Conservation (phyloP, 2,329 filamentous ascomycete species). For the Nothophoma quercina region DNA sequence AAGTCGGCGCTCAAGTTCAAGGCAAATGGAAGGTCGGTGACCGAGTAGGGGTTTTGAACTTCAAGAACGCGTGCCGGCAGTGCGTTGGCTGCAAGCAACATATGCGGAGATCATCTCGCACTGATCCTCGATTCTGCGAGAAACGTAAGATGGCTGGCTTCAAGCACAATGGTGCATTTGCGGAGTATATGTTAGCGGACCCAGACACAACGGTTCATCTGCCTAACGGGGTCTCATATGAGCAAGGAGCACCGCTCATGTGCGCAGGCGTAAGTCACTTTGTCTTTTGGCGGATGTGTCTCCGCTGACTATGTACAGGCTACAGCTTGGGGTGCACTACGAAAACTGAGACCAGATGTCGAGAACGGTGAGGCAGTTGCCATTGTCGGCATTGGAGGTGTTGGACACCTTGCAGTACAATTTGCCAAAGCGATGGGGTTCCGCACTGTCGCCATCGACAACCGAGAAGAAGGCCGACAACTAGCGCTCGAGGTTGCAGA, state of each 20-base stretch:
- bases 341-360: slow-evolving; percentile 29
- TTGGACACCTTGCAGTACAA: slow-evolving; percentile 80
- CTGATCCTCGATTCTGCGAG: slow-evolving; percentile 41
- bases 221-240: slow-evolving; percentile 29
- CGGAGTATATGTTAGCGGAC: slow-evolving; percentile 45
- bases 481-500: slow-evolving; percentile 26
- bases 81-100: slow-evolving; percentile 32
- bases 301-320: slow-evolving; percentile 18
- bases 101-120: slow-evolving; percentile 12
- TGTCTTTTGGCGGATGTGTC: not conserved
- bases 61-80: slow-evolving; percentile 34
- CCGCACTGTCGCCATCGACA: slow-evolving; percentile 34
- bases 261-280: slow-evolving; percentile 41
- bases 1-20: slow-evolving; percentile 34
- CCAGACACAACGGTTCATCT: slow-evolving; percentile 36
- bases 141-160: slow-evolving; percentile 39
- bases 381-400: slow-evolving; percentile 81
- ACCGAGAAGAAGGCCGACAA: slow-evolving; percentile 31
- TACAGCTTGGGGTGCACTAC: slow-evolving; percentile 37
- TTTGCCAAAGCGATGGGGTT: slow-evolving; percentile 58
- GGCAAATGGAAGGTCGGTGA: slow-evolving; percentile 39
- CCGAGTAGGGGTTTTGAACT: slow-evolving; percentile 40
- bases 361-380: slow-evolving; percentile 76
- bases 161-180: slow-evolving; percentile 43
- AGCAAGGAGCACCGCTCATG: slow-evolving; percentile 46